Evolutionary conservation across 768 basidiomycete species (phyloP).

Genomic region (Mycena indigotica): DNA sequence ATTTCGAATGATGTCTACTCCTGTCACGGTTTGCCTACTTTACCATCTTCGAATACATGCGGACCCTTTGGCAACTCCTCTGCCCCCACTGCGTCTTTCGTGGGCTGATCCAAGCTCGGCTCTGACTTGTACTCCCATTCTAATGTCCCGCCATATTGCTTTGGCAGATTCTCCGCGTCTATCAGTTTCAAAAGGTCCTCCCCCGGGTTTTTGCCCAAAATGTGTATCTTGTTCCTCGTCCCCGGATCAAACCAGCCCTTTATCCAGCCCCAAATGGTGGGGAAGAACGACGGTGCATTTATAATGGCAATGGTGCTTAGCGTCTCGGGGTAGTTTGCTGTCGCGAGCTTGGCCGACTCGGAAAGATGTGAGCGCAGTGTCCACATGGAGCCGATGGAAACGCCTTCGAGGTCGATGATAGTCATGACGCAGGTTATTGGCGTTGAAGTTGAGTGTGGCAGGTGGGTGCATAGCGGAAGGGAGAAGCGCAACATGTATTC

Average conservation of each 20-base stretch:
- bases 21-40: constrained; percentile 32
- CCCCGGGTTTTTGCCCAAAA: constrained; percentile 65
- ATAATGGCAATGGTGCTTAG: constrained; percentile 67
- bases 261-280: constrained; percentile 83
- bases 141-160: constrained; percentile 72
- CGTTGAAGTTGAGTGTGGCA: constrained; percentile 56
- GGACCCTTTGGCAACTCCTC: constrained; percentile 59
- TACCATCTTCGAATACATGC: constrained; percentile 50
- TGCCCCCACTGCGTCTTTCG: constrained; percentile 43
- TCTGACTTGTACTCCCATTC: constrained; percentile 71
- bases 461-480: constrained; percentile 61
- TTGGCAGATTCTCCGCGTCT: constrained; percentile 54
- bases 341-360: constrained; percentile 72
- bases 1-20: not conserved
- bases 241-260: constrained; percentile 84
- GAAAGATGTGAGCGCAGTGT: constrained; percentile 69
- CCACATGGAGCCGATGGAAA: constrained; percentile 70
- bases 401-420: constrained; percentile 72
- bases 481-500: constrained; percentile 69
- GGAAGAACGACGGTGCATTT: constrained; percentile 82
- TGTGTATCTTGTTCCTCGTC: constrained; percentile 75
- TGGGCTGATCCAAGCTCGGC: constrained; percentile 62
- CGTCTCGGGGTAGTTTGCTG: constrained; percentile 83
- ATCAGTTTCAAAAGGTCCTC: constrained; percentile 52
- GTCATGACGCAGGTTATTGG: constrained; percentile 63